These are phyloP conservation scores for Neospora caninum DNA, from an alignment of 169 alveolate genomes.

Conservation along the genomic window DNA sequence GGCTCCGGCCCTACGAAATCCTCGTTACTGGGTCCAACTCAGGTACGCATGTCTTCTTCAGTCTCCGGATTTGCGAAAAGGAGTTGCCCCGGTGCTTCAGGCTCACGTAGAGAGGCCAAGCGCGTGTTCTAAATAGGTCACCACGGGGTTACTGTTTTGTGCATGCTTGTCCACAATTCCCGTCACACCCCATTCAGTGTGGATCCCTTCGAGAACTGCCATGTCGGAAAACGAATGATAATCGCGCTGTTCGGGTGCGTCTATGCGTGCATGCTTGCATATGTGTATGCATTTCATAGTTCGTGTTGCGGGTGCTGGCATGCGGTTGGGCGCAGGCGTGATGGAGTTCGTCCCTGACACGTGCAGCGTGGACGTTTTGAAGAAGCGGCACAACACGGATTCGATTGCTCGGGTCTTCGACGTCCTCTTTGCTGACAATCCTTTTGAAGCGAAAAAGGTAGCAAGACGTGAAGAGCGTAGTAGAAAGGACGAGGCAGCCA, in stretches of 20 bases:
- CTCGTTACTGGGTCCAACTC: constrained; percentile 93
- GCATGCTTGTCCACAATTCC: too few species aligned
- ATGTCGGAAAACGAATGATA: too few species aligned
- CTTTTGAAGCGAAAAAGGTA: constrained; percentile 63
- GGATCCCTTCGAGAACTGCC: too few species aligned
- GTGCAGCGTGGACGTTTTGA: constrained; percentile 84
- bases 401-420: constrained; percentile 65
- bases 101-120: not conserved
- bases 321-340: constrained; percentile 47
- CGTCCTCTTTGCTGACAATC: constrained; percentile 65
- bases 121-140: too few species aligned
- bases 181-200: too few species aligned
- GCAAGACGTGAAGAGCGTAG: not conserved
- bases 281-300: not conserved
- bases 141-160: too few species aligned
- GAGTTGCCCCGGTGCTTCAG: not conserved
- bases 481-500: not conserved
- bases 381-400: constrained; percentile 74
- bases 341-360: constrained; percentile 84
- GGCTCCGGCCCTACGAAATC: constrained; percentile 94
- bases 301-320: not conserved
- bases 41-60: constrained; percentile 76
- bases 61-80: not conserved
- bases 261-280: too few species aligned
- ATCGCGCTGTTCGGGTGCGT: too few species aligned